phyloP scores from a whole-genome alignment of 2,329 filamentous ascomycete genomes.

The Furcasterigmium sp. region DNA sequence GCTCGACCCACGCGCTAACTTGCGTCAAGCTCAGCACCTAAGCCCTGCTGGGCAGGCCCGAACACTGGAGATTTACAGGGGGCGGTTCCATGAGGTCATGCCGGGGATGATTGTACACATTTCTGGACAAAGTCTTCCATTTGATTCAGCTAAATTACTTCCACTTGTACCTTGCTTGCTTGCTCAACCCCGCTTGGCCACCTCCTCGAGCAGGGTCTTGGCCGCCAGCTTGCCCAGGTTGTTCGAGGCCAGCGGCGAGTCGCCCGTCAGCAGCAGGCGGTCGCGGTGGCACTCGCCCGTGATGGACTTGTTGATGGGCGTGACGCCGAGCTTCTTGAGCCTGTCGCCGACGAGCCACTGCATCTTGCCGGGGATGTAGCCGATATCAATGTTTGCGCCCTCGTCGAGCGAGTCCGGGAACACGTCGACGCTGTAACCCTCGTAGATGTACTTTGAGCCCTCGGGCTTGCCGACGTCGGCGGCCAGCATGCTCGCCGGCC shows the following conservation, averaged over 20 bases:
- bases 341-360: conserved; percentile 13
- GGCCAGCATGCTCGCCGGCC: conserved; percentile 10
- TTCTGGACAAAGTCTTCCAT: too few relatives aligned
- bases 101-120: too few relatives aligned
- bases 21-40: too few relatives aligned
- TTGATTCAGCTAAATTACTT: too few relatives aligned
- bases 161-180: too few relatives aligned
- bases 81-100: too few relatives aligned
- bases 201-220: conserved; percentile 11
- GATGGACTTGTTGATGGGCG: conserved; percentile 9
- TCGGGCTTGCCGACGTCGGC: conserved; percentile 12
- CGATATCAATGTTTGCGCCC: conserved; percentile 13
- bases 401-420: conserved; percentile 13
- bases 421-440: conserved; percentile 13
- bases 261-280: conserved; percentile 10
- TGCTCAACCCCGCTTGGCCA: too few relatives aligned
- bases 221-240: conserved; percentile 13
- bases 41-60: too few relatives aligned
- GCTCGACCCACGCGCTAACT: too few relatives aligned
- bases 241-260: conserved; percentile 14
- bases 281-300: conserved; percentile 12
- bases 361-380: conserved; percentile 16
- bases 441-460: conserved; percentile 12
- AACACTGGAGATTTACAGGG: too few relatives aligned
- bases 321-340: conserved; percentile 9